Evolutionary conservation across 2,329 filamentous ascomycete genomes (phyloP), one percentile per base, ranked within the genome.

Genomic region (Pseudogymnoascus pannorum): DNA sequence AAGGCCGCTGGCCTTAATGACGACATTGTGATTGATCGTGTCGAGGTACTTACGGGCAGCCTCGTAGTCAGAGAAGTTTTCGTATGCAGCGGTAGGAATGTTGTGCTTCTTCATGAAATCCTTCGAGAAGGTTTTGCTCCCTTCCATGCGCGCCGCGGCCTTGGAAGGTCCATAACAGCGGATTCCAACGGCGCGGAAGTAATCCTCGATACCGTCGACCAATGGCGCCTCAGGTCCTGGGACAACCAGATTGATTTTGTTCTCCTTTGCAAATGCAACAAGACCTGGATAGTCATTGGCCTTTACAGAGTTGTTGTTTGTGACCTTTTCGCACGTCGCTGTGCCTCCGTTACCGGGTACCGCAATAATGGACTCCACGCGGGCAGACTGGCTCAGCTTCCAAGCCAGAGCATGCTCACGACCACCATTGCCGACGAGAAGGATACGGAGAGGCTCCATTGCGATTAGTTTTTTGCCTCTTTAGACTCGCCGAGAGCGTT

Each of bases 71-170:
- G 81, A 85, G 72, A 97, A 97, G 78, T 95, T 97, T 74, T 88
- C 85, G 77, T 96, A 97, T 38, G 84, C 85, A 14, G 94, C 94
- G 1, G 94, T 97, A 36, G 93, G 92, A 68, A 99, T 96, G 69
- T 83, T 82, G 76, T 96, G 86, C 66, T 87, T 86, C 75, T 89
- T 87, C 94, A 97, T 99, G 72, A 97, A 97, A 75, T 97, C 92
- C 74, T 99, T 99, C 64, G 90, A 92, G 75, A 95, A 97, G 9
- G 93, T 90, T 80, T 99, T 99, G 77, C 90, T 95, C 63, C 94
- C 94, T 76, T 99, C 94, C 83, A 99, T 91, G 48, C 84, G 83
- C 16, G 94, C 92, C 20, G 94, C 93, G 57, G 85, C 85, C 76
- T 89, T 86, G 62, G 87, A 89, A 4, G 94, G 94, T 1, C 93